Conservation (phyloP, 768 basidiomycete genomes). For the Tephrocybe sp. region DNA sequence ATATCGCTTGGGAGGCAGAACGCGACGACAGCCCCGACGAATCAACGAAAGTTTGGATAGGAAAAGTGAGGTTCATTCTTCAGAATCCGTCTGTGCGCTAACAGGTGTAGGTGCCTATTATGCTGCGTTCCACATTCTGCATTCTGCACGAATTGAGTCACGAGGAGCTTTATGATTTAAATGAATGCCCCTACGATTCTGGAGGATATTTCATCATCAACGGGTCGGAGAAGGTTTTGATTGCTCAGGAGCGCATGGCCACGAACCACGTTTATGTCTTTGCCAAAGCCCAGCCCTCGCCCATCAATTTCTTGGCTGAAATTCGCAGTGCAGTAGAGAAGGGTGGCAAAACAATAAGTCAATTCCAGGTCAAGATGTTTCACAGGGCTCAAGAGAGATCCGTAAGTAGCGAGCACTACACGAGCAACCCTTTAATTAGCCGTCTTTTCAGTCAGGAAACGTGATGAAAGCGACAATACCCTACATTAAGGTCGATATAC, state of each 20-base stretch:
- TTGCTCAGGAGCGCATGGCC: constrained; percentile 99
- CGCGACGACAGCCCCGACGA: constrained; percentile 64
- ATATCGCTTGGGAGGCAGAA: constrained; percentile 75
- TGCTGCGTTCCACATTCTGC: constrained; percentile 95
- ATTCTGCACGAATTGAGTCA: constrained; percentile 81
- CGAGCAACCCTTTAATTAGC: not conserved
- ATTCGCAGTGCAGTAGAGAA: constrained; percentile 98
- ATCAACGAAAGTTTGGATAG: constrained; percentile 88
- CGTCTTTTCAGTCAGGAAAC: constrained; percentile 65
- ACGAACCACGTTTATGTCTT: constrained; percentile 99
- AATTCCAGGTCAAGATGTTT: constrained; percentile 98
- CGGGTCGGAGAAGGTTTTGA: constrained; percentile 99
- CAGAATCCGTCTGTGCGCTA: not conserved
- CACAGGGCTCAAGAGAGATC: constrained; percentile 87
- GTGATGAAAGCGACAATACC: constrained; percentile 97
- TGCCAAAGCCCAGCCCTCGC: constrained; percentile 95
- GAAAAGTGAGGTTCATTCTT: constrained; percentile 66
- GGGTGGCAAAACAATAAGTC: constrained; percentile 96
- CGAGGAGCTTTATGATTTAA: constrained; percentile 83
- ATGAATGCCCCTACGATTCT: constrained; percentile 98
- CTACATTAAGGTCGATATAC: constrained; percentile 97
- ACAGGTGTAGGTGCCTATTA: constrained; percentile 83
- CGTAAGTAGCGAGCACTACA: constrained; percentile 46
- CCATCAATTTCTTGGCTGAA: constrained; percentile 93
- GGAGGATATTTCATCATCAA: constrained; percentile 99